Percentiles rank a stretch among this genome's conserved stretches.
phyloP scores from a whole-genome alignment of 257 asterid genomes.

The Solanum infundibuliforme region DNA sequence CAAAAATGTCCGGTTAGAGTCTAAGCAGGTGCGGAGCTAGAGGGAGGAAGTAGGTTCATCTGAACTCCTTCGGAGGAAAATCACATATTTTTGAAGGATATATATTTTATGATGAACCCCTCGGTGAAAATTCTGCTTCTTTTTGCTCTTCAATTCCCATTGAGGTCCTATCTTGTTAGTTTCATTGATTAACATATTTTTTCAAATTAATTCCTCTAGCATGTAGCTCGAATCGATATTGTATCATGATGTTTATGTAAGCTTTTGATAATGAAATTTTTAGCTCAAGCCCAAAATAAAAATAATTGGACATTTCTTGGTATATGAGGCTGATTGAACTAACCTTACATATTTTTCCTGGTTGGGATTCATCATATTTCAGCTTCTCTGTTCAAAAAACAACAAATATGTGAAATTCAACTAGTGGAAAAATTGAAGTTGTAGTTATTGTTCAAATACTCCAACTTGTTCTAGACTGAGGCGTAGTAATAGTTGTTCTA shows the following conservation, averaged over 20 bases:
- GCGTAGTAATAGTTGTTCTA: background rate
- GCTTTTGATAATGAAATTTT: background rate
- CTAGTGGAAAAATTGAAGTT: background rate
- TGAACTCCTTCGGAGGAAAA: background rate
- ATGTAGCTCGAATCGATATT: background rate
- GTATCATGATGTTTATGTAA: background rate
- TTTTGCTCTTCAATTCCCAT: background rate
- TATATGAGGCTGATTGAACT: background rate
- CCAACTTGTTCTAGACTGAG: background rate
- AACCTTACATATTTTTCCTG: conserved; percentile 22
- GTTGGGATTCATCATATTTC: conserved; percentile 8
- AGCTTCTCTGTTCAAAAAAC: background rate
- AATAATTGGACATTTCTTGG: background rate
- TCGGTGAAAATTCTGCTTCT: background rate
- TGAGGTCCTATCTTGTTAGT: background rate
- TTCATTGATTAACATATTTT: background rate
- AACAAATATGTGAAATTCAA: background rate
- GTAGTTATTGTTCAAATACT: background rate
- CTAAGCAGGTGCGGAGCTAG: background rate
- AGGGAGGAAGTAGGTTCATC: background rate
- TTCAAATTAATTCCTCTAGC: background rate
- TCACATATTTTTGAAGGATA: background rate
- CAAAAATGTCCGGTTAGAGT: background rate
- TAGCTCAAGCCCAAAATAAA: background rate
- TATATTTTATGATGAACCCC: background rate